Evolutionary conservation across 306 rosid species (phyloP).

Genomic region (Lathyrus sativus): DNA sequence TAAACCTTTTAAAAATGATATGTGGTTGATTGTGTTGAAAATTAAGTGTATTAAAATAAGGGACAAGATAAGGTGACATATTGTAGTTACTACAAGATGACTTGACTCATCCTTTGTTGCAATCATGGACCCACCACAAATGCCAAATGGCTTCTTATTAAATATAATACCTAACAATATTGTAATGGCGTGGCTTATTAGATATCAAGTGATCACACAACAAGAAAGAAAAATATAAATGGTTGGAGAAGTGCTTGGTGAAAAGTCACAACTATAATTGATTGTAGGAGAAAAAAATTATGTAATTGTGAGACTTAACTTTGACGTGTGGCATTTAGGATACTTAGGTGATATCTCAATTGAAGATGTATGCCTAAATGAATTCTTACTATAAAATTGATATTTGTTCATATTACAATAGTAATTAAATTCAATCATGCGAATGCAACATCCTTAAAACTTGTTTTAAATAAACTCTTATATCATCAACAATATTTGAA

Average conservation of each 20-base stretch:
- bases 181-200: neutral
- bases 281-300: too few species aligned
- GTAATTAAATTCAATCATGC: neutral
- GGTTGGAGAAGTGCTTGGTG: neutral
- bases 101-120: conserved; percentile 3
- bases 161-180: conserved; percentile 5
- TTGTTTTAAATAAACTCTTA: too few species aligned
- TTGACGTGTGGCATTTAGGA: too few species aligned
- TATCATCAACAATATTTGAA: too few species aligned
- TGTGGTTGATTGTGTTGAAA: neutral
- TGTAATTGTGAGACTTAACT: too few species aligned
- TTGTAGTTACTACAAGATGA: conserved; percentile 30
- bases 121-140: neutral
- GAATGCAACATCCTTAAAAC: too few species aligned
- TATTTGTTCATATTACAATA: neutral
- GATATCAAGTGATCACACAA: neutral
- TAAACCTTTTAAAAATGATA: neutral
- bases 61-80: conserved; percentile 19
- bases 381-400: too few species aligned
- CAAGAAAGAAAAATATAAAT: neutral
- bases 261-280: neutral
- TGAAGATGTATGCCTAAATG: too few species aligned
- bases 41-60: conserved; percentile 25
- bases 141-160: conserved; percentile 14
- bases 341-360: too few species aligned